Conservation (phyloP, 208 protist genomes). For the Trypanosoma caninum region DNA sequence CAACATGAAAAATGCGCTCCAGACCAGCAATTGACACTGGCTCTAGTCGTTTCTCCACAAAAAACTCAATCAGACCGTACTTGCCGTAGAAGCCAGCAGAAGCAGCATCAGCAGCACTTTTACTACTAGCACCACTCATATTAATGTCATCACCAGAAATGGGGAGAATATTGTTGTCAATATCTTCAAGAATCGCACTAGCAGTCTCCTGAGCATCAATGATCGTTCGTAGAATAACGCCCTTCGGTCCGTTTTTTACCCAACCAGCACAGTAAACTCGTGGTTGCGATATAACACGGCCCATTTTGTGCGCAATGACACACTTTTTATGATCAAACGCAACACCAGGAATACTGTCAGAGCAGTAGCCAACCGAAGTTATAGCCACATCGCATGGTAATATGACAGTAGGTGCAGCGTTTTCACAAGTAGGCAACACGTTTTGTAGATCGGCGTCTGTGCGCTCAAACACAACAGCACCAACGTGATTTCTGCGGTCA, state of each 20-base stretch:
- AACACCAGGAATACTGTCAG: slow-evolving; percentile 47
- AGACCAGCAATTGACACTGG: slow-evolving; percentile 79
- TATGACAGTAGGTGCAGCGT: slow-evolving; percentile 29
- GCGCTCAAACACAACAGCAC: slow-evolving; percentile 70
- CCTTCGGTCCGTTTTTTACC: slow-evolving; percentile 89
- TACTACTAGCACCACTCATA: not conserved
- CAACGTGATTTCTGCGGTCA: slow-evolving; percentile 45
- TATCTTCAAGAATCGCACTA: slow-evolving; percentile 53
- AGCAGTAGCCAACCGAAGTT: slow-evolving; percentile 77
- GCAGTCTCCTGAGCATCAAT: slow-evolving; percentile 81
- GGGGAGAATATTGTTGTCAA: slow-evolving; percentile 44
- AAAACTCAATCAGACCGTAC: slow-evolving; percentile 83
- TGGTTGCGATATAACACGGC: slow-evolving; percentile 62
- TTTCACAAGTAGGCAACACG: no score
- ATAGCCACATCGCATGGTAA: slow-evolving; percentile 87
- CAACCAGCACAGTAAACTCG: slow-evolving; percentile 91
- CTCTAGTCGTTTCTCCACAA: slow-evolving; percentile 71
- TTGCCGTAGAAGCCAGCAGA: slow-evolving; percentile 43
- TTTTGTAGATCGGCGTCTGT: slow-evolving; percentile 20
- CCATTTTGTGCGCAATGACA: slow-evolving; percentile 62
- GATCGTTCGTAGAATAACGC: slow-evolving; percentile 83
- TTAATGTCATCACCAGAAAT: slow-evolving; percentile 18
- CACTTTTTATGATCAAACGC: slow-evolving; percentile 71
- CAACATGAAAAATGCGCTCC: slow-evolving; percentile 79
- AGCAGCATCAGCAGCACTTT: slow-evolving; percentile 26